A percentile compares a stretch with the other conserved stretches of the same genome.
phyloP scores from a whole-genome alignment of 345 rosid genomes.

The Aethionema arabicum region DNA sequence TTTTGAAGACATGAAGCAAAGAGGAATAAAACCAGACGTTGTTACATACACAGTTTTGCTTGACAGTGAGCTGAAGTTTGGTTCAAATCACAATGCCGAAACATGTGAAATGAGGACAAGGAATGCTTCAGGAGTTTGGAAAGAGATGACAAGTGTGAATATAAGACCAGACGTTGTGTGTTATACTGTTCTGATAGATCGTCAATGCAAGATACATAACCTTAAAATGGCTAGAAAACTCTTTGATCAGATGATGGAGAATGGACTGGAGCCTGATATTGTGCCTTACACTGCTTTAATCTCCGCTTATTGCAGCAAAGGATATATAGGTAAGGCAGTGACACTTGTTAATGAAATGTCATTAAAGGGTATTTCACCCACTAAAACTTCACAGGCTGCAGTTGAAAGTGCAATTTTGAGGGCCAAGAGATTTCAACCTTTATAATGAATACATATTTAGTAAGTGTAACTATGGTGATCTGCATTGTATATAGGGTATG shows the following conservation, averaged over 20 bases:
- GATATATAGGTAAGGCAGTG: slow-evolving; percentile 45
- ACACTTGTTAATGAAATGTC: slow-evolving; percentile 45
- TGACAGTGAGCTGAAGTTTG: slow-evolving; percentile 39
- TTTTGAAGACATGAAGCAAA: slow-evolving; percentile 55
- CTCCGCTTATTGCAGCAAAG: slow-evolving; percentile 40
- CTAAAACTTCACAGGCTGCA: slow-evolving; percentile 23
- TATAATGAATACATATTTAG: slow-evolving; percentile 2
- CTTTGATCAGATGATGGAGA: slow-evolving; percentile 49
- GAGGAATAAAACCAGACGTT: slow-evolving; percentile 64
- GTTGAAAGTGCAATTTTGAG: slow-evolving; percentile 36
- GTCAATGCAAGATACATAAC: slow-evolving; percentile 50
- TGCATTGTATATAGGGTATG: not conserved
- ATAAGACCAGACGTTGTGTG: slow-evolving; percentile 51
- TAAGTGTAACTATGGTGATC: slow-evolving; percentile 16
- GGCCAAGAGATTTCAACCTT: slow-evolving; percentile 11
- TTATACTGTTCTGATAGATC: slow-evolving; percentile 64
- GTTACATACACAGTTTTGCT: slow-evolving; percentile 61
- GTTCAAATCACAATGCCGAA: slow-evolving; percentile 16
- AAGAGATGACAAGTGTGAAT: slow-evolving; percentile 42
- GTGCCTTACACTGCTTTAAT: slow-evolving; percentile 59
- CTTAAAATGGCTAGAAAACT: slow-evolving; percentile 42
- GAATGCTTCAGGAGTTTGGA: slow-evolving; percentile 37
- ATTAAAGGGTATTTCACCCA: slow-evolving; percentile 37
- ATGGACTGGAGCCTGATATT: slow-evolving; percentile 61
- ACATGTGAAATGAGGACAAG: slow-evolving; percentile 19